A percentile compares a stretch with the other conserved stretches of the same genome.
Conservation (phyloP, 75 land plant genomes). For the Gnetum montanum region DNA sequence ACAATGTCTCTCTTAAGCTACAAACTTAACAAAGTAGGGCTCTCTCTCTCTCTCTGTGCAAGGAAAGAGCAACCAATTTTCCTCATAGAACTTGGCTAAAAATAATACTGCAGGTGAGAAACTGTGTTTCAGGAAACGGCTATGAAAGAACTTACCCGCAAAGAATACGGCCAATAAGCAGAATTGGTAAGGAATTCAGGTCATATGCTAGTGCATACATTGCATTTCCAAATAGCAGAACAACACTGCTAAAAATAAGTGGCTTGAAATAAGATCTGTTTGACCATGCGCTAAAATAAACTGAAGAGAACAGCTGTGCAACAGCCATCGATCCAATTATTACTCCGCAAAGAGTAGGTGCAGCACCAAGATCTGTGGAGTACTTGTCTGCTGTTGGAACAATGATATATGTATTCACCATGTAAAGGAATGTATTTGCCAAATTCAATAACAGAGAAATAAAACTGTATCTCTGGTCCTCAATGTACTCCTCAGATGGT, state of each 20-base stretch:
- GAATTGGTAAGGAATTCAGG: slow-evolving; percentile 28
- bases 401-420: slow-evolving; percentile 91
- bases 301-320: slow-evolving; percentile 59
- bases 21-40: too few species aligned
- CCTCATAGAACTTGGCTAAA: too few species aligned
- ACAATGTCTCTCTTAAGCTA: too few species aligned
- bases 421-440: slow-evolving; percentile 83
- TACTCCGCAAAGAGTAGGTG: slow-evolving; percentile 61
- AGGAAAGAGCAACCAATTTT: too few species aligned
- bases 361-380: slow-evolving; percentile 53
- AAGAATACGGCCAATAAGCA: slow-evolving; percentile 52
- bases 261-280: slow-evolving; percentile 62
- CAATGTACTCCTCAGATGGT: slow-evolving; percentile 28
- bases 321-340: slow-evolving; percentile 76
- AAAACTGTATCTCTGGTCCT: slow-evolving; percentile 51
- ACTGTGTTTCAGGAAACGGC: too few species aligned
- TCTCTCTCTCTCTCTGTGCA: too few species aligned
- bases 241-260: slow-evolving; percentile 51
- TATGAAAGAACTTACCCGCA: slow-evolving; percentile 62
- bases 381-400: slow-evolving; percentile 92
- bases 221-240: slow-evolving; percentile 45
- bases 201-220: slow-evolving; percentile 65
- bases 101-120: too few species aligned
- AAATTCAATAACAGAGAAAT: slow-evolving; percentile 75
- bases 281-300: slow-evolving; percentile 72